Evolutionary conservation across 2,329 filamentous ascomycete species (phyloP).

Genomic region (Thermoascus crustaceus): DNA sequence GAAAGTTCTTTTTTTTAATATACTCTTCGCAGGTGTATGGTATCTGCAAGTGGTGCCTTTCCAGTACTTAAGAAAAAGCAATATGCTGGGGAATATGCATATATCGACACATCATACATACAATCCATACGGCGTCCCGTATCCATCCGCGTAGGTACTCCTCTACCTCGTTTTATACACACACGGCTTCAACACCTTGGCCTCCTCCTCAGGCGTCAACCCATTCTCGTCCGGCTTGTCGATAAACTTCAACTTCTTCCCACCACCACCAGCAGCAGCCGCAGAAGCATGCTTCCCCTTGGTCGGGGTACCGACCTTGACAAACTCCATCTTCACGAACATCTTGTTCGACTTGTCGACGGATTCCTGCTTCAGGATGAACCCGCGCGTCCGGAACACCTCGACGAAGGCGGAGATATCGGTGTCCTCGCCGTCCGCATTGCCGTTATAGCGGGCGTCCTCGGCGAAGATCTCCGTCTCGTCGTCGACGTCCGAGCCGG

Average conservation of each 20-base stretch:
- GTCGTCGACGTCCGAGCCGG: constrained; percentile 34
- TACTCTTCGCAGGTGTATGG: too few species aligned
- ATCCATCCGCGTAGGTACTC: background rate
- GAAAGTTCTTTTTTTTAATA: background rate
- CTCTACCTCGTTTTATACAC: constrained; percentile 82
- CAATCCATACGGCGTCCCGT: too few species aligned
- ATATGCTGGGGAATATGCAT: too few species aligned
- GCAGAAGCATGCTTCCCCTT: constrained; percentile 60
- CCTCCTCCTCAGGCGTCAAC: constrained; percentile 51
- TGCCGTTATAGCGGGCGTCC: constrained; percentile 42
- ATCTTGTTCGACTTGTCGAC: constrained; percentile 89
- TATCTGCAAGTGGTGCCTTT: too few species aligned
- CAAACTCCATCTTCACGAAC: constrained; percentile 96
- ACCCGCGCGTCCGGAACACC: constrained; percentile 70
- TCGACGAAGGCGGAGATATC: constrained; percentile 83
- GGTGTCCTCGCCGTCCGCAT: constrained; percentile 61
- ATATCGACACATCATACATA: too few species aligned
- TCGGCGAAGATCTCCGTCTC: constrained; percentile 48
- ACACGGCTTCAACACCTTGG: constrained; percentile 82
- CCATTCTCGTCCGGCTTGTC: constrained; percentile 48
- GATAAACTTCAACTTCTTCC: constrained; percentile 49
- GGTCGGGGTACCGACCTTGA: constrained; percentile 68
- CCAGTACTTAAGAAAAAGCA: too few species aligned
- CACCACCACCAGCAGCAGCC: constrained; percentile 22
- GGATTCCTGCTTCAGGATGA: constrained; percentile 65